Conservation (phyloP, 2,329 filamentous ascomycete species). For the Simplicillium aogashimaense region DNA sequence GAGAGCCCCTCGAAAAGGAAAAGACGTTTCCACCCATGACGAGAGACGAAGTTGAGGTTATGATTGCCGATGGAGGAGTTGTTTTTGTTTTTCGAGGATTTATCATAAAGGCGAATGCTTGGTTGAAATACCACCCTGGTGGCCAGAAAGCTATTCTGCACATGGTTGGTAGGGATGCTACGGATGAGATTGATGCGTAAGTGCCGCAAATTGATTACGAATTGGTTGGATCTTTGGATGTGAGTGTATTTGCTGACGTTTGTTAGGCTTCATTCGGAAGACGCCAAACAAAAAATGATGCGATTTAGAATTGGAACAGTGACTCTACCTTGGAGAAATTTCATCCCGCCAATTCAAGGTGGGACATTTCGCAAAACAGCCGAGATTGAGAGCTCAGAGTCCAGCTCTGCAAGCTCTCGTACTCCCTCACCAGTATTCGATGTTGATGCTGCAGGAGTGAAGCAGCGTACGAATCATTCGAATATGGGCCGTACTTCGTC, state of each 20-base stretch:
- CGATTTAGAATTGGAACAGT: constrained; percentile 77
- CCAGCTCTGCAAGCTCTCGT: constrained; percentile 43
- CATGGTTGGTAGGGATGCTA: constrained; percentile 89
- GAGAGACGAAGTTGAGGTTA: constrained; percentile 41
- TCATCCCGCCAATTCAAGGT: constrained; percentile 84
- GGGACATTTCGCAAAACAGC: constrained; percentile 55
- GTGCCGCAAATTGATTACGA: too few species aligned
- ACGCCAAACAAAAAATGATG: constrained; percentile 67
- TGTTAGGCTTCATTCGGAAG: constrained; percentile 67
- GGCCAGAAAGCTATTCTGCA: constrained; percentile 86
- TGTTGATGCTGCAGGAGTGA: constrained; percentile 14
- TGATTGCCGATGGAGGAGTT: constrained; percentile 73
- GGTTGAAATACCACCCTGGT: constrained; percentile 83
- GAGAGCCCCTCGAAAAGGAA: neutral
- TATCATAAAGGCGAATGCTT: constrained; percentile 81
- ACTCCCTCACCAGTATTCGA: constrained; percentile 42
- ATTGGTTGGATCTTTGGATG: too few species aligned
- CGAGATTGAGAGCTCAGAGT: constrained; percentile 16
- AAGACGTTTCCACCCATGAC: constrained; percentile 1
- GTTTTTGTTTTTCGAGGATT: constrained; percentile 73
- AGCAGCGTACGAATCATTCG: constrained; percentile 15
- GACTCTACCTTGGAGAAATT: constrained; percentile 77
- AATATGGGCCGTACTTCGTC: constrained; percentile 32
- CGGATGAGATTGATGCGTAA: constrained; percentile 86
- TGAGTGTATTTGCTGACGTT: too few species aligned